A percentile compares a stretch with the other conserved stretches of the same genome.
Conservation (phyloP, 495 filamentous ascomycete species). For the Astrocystis sublimbata region DNA sequence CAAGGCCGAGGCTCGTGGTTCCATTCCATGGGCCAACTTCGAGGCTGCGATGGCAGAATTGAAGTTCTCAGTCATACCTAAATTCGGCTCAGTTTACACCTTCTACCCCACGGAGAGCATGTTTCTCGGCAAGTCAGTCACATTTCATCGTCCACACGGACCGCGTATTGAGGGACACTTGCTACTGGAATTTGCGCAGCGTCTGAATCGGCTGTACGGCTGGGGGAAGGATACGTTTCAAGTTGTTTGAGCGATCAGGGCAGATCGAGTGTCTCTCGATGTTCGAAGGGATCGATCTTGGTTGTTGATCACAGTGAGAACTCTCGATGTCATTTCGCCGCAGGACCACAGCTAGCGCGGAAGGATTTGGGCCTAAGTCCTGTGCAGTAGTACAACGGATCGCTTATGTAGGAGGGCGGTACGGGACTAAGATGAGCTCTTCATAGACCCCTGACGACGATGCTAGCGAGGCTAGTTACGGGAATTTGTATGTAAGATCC, state of each 20-base stretch:
- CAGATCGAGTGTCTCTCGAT: background rate
- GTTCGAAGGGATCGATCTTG: background rate
- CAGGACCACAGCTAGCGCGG: background rate
- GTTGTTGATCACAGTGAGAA: background rate
- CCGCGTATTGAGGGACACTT: slow-evolving; percentile 28
- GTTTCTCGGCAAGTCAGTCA: slow-evolving; percentile 23
- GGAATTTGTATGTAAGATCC: no score
- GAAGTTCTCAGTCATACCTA: slow-evolving; percentile 32
- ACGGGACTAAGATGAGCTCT: no score
- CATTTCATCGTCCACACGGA: slow-evolving; percentile 30
- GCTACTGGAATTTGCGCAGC: slow-evolving; percentile 18
- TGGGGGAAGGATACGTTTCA: slow-evolving; percentile 26
- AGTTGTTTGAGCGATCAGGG: background rate
- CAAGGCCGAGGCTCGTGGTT: slow-evolving; percentile 27
- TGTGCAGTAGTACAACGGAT: background rate
- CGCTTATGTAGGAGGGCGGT: background rate
- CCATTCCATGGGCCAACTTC: slow-evolving; percentile 39
- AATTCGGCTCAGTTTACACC: slow-evolving; percentile 30
- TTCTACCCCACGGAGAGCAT: slow-evolving; percentile 27
- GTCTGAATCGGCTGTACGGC: slow-evolving; percentile 28
- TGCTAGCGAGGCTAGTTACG: no score
- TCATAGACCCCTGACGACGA: background rate
- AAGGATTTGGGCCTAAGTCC: background rate
- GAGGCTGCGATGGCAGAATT: slow-evolving; percentile 38
- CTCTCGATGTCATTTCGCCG: background rate